Percentiles rank a stretch among this genome's conserved stretches.
Conservation (phyloP, 164 flowering plant genomes). For the Houttuynia cordata region DNA sequence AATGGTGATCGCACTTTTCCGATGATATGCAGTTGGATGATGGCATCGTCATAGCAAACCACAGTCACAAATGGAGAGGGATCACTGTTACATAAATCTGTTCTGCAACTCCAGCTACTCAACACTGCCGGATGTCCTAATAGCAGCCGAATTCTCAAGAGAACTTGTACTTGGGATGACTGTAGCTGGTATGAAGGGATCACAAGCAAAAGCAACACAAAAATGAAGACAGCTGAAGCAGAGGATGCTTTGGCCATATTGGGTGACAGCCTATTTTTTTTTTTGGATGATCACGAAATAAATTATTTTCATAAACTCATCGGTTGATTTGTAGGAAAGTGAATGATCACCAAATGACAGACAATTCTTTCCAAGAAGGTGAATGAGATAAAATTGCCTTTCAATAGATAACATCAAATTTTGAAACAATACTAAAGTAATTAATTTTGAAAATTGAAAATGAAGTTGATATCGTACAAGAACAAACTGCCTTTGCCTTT, state of each 20-base stretch:
- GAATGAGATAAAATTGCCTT: too few species aligned
- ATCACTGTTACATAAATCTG: conserved; percentile 71
- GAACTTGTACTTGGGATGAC: conserved; percentile 58
- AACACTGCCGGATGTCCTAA: conserved; percentile 48
- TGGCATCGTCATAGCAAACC: conserved; percentile 70
- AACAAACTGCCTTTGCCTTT: too few species aligned
- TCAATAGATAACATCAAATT: too few species aligned
- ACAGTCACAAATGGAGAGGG: conserved; percentile 45
- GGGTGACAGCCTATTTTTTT: background rate
- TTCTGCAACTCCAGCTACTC: conserved; percentile 49
- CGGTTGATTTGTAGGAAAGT: too few species aligned
- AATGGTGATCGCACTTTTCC: conserved; percentile 41
- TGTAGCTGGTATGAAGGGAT: conserved; percentile 32
- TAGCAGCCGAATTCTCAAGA: conserved; percentile 44
- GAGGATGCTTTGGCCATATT: conserved; percentile 6
- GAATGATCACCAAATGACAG: too few species aligned
- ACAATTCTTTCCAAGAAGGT: too few species aligned
- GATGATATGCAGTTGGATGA: conserved; percentile 71
- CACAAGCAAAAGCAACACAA: conserved; percentile 12
- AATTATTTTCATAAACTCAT: too few species aligned
- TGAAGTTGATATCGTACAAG: too few species aligned
- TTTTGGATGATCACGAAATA: too few species aligned
- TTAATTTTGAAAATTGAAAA: too few species aligned
- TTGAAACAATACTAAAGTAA: too few species aligned
- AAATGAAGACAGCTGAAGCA: conserved; percentile 13